A percentile compares a stretch with the other conserved stretches of the same genome.
phyloP scores from a whole-genome alignment of 176 grass and related monocot species.

The Carex cristatella region DNA sequence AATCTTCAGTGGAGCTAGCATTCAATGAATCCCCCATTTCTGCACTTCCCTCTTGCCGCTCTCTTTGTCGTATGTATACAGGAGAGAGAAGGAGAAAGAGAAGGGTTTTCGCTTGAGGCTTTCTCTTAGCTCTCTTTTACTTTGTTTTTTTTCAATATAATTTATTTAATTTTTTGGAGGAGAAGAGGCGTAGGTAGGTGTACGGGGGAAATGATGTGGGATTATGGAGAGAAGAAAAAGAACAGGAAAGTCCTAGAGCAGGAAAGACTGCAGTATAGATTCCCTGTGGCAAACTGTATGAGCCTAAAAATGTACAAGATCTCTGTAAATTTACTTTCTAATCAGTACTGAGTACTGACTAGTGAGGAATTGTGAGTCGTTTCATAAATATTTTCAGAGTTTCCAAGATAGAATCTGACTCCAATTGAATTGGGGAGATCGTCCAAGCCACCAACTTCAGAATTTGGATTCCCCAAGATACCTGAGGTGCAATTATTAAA shows the following conservation, averaged over 20 bases:
- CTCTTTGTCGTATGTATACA: conserved; percentile 5
- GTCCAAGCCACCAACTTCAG: no score
- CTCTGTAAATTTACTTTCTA: background rate
- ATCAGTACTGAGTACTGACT: no score
- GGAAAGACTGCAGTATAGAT: background rate
- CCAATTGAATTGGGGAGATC: background rate
- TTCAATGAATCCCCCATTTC: conserved; percentile 34
- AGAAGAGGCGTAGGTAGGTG: background rate
- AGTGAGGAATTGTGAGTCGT: no score
- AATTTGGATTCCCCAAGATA: no score
- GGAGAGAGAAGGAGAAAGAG: conserved; percentile 9
- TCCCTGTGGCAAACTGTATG: background rate
- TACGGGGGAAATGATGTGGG: conserved; percentile 16
- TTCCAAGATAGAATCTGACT: background rate
- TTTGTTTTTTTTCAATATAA: background rate
- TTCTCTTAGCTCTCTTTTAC: conserved; percentile 17
- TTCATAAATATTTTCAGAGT: background rate
- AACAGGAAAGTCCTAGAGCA: background rate
- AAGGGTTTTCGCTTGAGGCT: conserved; percentile 6
- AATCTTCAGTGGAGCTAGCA: conserved; percentile 11
- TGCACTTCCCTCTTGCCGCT: background rate
- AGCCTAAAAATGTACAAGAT: background rate
- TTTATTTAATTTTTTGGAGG: conserved; percentile 10
- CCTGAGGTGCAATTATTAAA: no score
- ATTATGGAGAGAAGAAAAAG: background rate